phyloP scores from a whole-genome alignment of 2,329 filamentous ascomycete genomes.

The Arachnopeziza araneosa region DNA sequence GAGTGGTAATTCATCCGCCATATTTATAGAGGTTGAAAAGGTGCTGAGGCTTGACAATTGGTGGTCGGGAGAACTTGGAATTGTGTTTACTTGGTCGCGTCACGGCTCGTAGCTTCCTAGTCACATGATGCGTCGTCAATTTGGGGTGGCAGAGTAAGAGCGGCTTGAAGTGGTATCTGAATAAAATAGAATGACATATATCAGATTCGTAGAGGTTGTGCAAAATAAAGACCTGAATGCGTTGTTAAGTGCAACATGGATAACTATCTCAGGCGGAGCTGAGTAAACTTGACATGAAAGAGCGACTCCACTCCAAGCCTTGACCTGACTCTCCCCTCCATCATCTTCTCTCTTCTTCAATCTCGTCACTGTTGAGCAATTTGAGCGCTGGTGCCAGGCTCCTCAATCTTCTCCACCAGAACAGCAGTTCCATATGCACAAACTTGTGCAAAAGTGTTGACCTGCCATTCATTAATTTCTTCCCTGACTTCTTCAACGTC shows the following conservation, averaged over 20 bases:
- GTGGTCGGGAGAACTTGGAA: not conserved
- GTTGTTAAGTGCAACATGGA: too few species aligned
- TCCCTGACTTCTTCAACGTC: not conserved
- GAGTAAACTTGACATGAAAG: too few species aligned
- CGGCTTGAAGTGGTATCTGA: too few species aligned
- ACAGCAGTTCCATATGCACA: slow-evolving; percentile 56
- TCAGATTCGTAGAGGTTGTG: too few species aligned
- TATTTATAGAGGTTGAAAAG: not conserved
- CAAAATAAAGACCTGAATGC: too few species aligned
- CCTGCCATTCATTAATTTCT: slow-evolving; percentile 4
- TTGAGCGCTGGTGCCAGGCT: not conserved
- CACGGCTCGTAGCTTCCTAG: not conserved
- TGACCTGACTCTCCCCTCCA: not conserved
- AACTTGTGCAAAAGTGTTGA: slow-evolving; percentile 51
- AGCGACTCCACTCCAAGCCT: too few species aligned
- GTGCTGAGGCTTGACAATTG: not conserved
- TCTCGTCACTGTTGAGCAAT: not conserved
- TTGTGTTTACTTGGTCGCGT: not conserved
- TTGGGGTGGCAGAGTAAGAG: not conserved
- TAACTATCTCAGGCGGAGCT: too few species aligned
- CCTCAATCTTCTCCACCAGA: slow-evolving; percentile 39
- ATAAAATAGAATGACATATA: too few species aligned
- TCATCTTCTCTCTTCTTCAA: not conserved
- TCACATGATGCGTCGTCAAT: not conserved
- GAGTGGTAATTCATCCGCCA: slow-evolving; percentile 20